Percentiles rank a stretch among this genome's conserved stretches.
These are phyloP conservation scores for Erythrophleum fordii DNA, from an alignment of 306 rosid genomes.

Conservation along the genomic window DNA sequence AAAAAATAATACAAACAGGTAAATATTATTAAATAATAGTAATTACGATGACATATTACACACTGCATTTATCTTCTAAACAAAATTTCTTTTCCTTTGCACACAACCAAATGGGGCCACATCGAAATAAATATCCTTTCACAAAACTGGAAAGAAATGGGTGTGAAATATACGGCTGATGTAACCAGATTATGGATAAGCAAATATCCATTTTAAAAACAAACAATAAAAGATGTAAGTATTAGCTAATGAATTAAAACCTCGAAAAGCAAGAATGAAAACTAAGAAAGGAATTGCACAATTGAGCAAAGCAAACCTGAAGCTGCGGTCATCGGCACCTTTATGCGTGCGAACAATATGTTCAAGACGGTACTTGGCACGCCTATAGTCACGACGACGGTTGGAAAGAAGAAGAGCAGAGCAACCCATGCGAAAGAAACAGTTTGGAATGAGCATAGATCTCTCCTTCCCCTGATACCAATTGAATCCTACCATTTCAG, in stretches of 20 bases:
- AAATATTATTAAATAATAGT: too few species aligned
- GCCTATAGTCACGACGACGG: slow-evolving; percentile 81
- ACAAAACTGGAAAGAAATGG: neutral
- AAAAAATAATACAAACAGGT: too few species aligned
- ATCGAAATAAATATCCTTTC: neutral
- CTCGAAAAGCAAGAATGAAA: neutral
- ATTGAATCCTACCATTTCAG: slow-evolving; percentile 85
- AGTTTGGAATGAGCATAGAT: slow-evolving; percentile 93
- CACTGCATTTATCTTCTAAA: too few species aligned
- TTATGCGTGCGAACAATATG: slow-evolving; percentile 93
- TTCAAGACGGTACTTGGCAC: slow-evolving; percentile 88
- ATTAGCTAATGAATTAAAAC: neutral
- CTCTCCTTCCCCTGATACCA: slow-evolving; percentile 91
- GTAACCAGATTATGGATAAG: neutral
- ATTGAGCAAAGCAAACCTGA: slow-evolving; percentile 59
- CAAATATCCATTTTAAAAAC: neutral
- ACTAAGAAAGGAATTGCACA: neutral
- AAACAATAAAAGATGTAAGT: neutral
- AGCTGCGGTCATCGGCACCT: slow-evolving; percentile 95
- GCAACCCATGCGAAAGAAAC: slow-evolving; percentile 95
- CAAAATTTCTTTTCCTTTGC: too few species aligned
- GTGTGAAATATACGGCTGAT: neutral
- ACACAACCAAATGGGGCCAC: neutral
- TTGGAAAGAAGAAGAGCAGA: slow-evolving; percentile 90
- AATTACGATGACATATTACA: too few species aligned